phyloP scores from a whole-genome alignment of 163 green algal genomes.

The Prototheca wickerhamii region DNA sequence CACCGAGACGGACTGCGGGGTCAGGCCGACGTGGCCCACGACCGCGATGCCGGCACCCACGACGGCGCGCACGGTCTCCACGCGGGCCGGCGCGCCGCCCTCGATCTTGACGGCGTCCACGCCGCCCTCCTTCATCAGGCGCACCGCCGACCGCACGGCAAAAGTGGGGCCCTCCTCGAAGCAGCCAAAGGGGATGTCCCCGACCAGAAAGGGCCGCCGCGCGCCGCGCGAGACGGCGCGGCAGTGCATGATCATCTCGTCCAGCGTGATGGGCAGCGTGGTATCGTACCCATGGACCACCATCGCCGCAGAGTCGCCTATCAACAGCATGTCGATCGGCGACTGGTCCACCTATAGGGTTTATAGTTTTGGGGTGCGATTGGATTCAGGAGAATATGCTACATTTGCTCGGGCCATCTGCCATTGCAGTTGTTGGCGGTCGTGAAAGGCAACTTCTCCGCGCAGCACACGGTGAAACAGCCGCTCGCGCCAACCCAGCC shows the following conservation, averaged over 20 bases:
- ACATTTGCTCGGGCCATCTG: no score
- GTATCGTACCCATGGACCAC: conserved; percentile 98
- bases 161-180: conserved; percentile 67
- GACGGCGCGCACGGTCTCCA: conserved; percentile 65
- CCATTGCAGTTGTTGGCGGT: no score
- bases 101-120: conserved; percentile 98
- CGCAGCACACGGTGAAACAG: background rate
- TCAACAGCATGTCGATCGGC: conserved; percentile 88
- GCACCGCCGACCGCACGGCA: conserved; percentile 67
- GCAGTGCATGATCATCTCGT: conserved; percentile 97
- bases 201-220: conserved; percentile 68
- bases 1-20: conserved; percentile 76
- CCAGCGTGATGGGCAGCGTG: conserved; percentile 91
- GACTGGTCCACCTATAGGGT: conserved; percentile 69
- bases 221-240: conserved; percentile 54
- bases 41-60: conserved; percentile 90
- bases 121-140: conserved; percentile 91
- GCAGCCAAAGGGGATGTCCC: conserved; percentile 91
- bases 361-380: no score
- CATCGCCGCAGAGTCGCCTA: conserved; percentile 93
- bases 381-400: no score
- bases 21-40: conserved; percentile 96
- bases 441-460: background rate
- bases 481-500: background rate
- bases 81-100: conserved; percentile 53